Conservation (phyloP, 306 rosid species). For the Dryas octopetala region DNA sequence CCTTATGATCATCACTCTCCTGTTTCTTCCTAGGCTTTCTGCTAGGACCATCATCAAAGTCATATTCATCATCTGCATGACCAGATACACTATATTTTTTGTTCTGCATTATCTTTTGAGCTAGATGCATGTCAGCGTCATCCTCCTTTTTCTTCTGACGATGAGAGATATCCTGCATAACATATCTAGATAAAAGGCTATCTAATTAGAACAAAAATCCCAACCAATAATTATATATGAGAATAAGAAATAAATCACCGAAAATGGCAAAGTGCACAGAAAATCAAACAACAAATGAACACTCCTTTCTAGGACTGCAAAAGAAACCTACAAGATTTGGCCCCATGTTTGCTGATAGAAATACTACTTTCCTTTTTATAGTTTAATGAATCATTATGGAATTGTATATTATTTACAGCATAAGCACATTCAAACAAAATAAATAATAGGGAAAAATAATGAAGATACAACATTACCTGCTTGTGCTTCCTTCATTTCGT, state of each 20-base stretch:
- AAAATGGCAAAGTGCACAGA: constrained; percentile 11
- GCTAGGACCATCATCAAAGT: constrained; percentile 63
- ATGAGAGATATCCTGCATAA: constrained; percentile 42
- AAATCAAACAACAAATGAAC: neutral
- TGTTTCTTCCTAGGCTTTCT: constrained; percentile 63
- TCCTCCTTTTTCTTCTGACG: constrained; percentile 65
- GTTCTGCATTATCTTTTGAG: constrained; percentile 74
- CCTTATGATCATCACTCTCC: constrained; percentile 55
- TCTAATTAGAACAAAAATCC: constrained; percentile 17
- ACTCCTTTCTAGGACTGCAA: neutral
- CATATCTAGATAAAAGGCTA: constrained; percentile 41
- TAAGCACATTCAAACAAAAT: neutral
- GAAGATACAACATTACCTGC: constrained; percentile 47
- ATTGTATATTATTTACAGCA: neutral
- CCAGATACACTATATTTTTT: constrained; percentile 57
- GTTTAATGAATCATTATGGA: neutral
- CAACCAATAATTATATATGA: neutral
- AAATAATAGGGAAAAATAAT: neutral
- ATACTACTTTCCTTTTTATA: neutral
- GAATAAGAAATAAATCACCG: neutral
- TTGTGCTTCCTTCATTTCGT: constrained; percentile 43
- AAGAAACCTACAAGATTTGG: neutral
- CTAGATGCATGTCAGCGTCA: constrained; percentile 83
- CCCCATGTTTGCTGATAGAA: neutral
- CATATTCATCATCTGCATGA: constrained; percentile 90